phyloP scores from a whole-genome alignment of 495 filamentous ascomycete genomes.

The Filosporella fistucella region DNA sequence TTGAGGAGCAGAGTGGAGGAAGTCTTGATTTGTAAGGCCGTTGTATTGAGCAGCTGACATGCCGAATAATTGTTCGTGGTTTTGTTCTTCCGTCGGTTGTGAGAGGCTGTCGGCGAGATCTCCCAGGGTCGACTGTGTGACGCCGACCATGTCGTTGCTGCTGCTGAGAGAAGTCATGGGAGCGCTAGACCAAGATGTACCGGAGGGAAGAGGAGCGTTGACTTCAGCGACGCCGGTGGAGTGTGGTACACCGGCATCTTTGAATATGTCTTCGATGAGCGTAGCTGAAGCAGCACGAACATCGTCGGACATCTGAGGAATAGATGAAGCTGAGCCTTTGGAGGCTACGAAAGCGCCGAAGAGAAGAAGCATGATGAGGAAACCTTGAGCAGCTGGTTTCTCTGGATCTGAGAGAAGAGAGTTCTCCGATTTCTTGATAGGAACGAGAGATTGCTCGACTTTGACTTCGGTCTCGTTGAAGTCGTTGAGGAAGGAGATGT shows the following conservation, averaged over 20 bases:
- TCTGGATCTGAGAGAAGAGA: constrained; percentile 46
- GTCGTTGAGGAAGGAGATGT: constrained; percentile 69
- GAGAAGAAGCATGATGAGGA: constrained; percentile 83
- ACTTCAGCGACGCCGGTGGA: constrained; percentile 39
- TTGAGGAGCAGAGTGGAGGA: constrained; percentile 44
- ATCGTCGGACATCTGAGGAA: constrained; percentile 88
- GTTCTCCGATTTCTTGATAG: constrained; percentile 50
- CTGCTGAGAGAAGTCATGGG: constrained; percentile 39
- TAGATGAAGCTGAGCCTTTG: constrained; percentile 60
- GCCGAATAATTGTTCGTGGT: constrained; percentile 84
- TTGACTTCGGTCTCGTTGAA: constrained; percentile 42
- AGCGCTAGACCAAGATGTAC: constrained; percentile 27
- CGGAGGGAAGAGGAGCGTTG: constrained; percentile 40
- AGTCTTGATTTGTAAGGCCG: constrained; percentile 69
- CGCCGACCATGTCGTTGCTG: constrained; percentile 46
- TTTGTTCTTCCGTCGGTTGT: constrained; percentile 76
- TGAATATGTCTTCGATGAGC: constrained; percentile 83
- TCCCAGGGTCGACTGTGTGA: constrained; percentile 58
- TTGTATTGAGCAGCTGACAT: constrained; percentile 88
- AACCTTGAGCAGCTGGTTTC: constrained; percentile 58
- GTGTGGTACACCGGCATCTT: constrained; percentile 62
- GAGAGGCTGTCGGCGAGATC: constrained; percentile 70
- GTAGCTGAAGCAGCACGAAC: constrained; percentile 88
- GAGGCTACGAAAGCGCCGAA: constrained; percentile 96
- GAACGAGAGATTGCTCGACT: constrained; percentile 50